These are phyloP conservation scores for Amylostereum chailletii DNA, from an alignment of 1,284 basidiomycete genomes.

Conservation along the genomic window DNA sequence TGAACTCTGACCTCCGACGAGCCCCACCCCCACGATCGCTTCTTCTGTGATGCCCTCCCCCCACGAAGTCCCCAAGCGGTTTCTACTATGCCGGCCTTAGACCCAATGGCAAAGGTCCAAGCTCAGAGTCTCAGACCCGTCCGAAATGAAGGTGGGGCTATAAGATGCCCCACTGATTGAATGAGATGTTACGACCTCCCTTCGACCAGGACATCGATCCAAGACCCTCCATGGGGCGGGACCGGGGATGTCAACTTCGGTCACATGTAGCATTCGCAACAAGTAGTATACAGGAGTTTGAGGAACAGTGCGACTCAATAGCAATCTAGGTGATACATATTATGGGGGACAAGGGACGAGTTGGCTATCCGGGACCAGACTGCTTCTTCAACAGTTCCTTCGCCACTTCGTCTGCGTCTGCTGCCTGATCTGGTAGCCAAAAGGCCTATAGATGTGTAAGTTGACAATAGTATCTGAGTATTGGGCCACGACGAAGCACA, in stretches of 20 bases:
- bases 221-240: too few species aligned
- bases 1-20: too few species aligned
- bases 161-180: too few species aligned
- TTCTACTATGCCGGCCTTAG: slow-evolving; percentile 25
- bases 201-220: too few species aligned
- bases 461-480: slow-evolving; percentile 8
- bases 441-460: slow-evolving; percentile 47
- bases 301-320: too few species aligned
- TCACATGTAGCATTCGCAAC: too few species aligned
- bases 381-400: slow-evolving; percentile 38
- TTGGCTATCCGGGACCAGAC: slow-evolving; percentile 3
- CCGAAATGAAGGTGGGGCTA: too few species aligned
- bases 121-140: slow-evolving; percentile 1
- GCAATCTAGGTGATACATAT: background rate
- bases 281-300: too few species aligned
- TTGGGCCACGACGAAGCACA: slow-evolving; percentile 21
- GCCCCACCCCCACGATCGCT: background rate
- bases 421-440: slow-evolving; percentile 68
- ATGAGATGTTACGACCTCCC: too few species aligned
- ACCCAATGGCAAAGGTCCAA: slow-evolving; percentile 21
- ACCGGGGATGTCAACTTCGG: too few species aligned
- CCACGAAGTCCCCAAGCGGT: slow-evolving; percentile 3
- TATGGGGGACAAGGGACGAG: background rate
- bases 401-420: slow-evolving; percentile 39
- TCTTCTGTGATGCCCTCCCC: background rate